Base-by-base conservation (phyloP, 257 asterid genomes). In the Solanum verrucosum region DNA sequence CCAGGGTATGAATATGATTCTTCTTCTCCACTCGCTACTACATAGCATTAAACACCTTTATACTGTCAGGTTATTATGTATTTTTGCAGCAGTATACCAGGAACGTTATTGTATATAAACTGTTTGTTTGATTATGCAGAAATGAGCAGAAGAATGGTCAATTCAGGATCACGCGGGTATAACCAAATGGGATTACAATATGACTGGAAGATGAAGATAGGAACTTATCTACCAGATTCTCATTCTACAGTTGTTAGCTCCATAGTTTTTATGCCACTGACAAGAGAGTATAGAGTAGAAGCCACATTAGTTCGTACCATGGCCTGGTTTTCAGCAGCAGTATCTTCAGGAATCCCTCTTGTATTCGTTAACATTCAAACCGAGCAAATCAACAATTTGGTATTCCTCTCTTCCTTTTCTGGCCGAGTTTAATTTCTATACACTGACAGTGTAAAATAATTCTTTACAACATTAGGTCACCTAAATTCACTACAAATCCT, bases 251-350 rank as follows among this genome's bases (percentile, higher is more conserved):
- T 91, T 18, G 88, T 92, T 67, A 91, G 91, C 79, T 93, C 96
- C 23, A 87, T 93, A 74, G 85, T 92, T 16, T 90, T 93, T 90
- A 90, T 90, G 93, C 94, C 96, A 63, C 59, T 89, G 11, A 81
- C 87, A 15, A 87, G 83, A 35, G 95, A 93, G 85, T 44, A 89
- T 11, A 85, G 90, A 35, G 67, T 85, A 7, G 93, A 93, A 63
- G 88, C 91, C 13, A 87, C 91, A 13, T 90, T 91, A 0, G 89
- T 90, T 8, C 91, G 93, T 87, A 90, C 93, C 42, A 92, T 93
- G 94, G 93, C 95, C 78, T 92, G 94, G 96, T 93, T 93, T 77
- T 91, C 95, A 23, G 93, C 93, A 23, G 93, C 93, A n/a, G 91
- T 93, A 52, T 91, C 94, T 73, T 90, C 90, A 16, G 95, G 96